Evolutionary conservation across 768 basidiomycete genomes (phyloP), one percentile per base, ranked within the genome.

Genomic region (Trametes gibbosa): DNA sequence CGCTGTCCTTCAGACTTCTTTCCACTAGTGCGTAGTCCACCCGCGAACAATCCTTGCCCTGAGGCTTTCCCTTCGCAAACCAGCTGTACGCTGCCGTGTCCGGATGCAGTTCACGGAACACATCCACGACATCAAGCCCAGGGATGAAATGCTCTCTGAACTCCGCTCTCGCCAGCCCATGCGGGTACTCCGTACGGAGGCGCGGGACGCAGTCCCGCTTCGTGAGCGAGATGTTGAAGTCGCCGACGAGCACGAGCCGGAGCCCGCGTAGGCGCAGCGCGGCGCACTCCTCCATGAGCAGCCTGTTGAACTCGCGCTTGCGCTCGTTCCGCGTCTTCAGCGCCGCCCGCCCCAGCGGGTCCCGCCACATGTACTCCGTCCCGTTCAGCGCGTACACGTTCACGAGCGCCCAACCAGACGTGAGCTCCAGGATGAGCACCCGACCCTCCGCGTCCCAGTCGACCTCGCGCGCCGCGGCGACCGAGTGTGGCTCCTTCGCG

Each of bases 301-400:
- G 59, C 46, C 55, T 47, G 52, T 69, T 69, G 63, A 69, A 66
- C 57, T 69, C 68, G 46, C 67, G 65, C 34, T 66, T 66, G 49
- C 65, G 67, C 56, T 66, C 67, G 56, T 68, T 61, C 35, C 67
- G 59, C 50, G 67, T 68, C 61, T 66, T 64, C 19, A 63, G 65
- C 23, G 58, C 25, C 12, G 34, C 42, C 12, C 37, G 29, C 2
- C 65, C 67, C 24, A 59, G 45, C 14, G 63, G 61, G 53, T 67
- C 66, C 19, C 60, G 56, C 68, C 68, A 69, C 62, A 63, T 58
- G 54, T 62, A 65, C 59, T 68, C 68, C 58, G 64, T 69, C 52
- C 68, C 66, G 56, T 69, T 69, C 13, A 69, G 52, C 37, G 68
- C 68, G 54, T 69, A 69, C 42, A 69, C 66, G 56, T 69, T 66